phyloP scores from a whole-genome alignment of 331 rosid species.

The Quercus tomentella region DNA sequence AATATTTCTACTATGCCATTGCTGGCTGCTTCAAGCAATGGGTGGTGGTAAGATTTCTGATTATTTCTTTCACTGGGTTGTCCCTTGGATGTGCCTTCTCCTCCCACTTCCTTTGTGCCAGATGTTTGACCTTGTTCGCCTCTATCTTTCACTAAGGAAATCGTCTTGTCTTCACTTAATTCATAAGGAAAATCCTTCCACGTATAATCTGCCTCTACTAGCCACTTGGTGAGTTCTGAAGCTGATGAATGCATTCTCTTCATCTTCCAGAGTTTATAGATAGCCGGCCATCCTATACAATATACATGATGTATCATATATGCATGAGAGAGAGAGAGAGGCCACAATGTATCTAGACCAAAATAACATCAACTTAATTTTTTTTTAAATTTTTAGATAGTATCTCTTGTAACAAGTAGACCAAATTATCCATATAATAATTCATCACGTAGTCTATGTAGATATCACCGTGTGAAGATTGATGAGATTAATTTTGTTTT shows the following conservation, averaged over 20 bases:
- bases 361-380: not conserved
- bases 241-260: conserved; percentile 17
- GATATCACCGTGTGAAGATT: too few species aligned
- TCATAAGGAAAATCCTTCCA: not conserved
- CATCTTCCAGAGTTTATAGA: conserved; percentile 1
- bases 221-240: not conserved
- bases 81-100: not conserved
- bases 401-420: too few species aligned
- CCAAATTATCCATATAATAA: too few species aligned
- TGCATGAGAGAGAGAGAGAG: too few species aligned
- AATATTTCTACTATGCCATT: conserved; percentile 13
- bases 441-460: too few species aligned
- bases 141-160: not conserved
- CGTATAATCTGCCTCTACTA: conserved; percentile 7
- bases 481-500: too few species aligned
- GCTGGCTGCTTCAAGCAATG: conserved; percentile 14
- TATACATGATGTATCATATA: not conserved
- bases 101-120: not conserved
- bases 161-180: fast-evolving
- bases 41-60: not conserved
- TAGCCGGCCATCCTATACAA: conserved; percentile 1
- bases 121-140: not conserved
- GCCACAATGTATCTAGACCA: not conserved
- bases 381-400: too few species aligned
- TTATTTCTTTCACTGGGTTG: not conserved